phyloP scores from a whole-genome alignment of 208 protist genomes.

The Trypanosoma boissoni region DNA sequence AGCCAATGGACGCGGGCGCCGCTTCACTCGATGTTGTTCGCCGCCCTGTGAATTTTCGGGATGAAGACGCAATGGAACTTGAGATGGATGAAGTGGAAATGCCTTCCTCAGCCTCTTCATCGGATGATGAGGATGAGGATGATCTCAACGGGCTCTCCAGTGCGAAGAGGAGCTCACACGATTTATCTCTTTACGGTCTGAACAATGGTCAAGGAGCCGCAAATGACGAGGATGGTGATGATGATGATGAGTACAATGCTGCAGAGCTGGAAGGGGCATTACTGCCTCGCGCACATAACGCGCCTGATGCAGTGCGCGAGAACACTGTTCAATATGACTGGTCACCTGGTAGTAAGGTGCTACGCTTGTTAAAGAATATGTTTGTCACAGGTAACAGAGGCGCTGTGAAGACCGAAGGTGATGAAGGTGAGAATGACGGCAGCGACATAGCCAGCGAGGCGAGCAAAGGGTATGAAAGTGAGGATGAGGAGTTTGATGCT shows the following conservation, averaged over 20 bases:
- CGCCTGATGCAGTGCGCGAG: constrained; percentile 57
- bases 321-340: constrained; percentile 51
- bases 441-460: constrained; percentile 29
- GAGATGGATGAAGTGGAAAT: constrained; percentile 52
- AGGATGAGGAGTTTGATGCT: constrained; percentile 84
- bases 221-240: constrained; percentile 35
- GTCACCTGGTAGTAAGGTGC: constrained; percentile 35
- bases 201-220: constrained; percentile 26
- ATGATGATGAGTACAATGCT: constrained; percentile 30
- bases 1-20: constrained; percentile 66
- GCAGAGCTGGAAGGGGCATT: constrained; percentile 24
- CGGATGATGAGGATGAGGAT: constrained; percentile 47
- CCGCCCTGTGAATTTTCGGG: constrained; percentile 69
- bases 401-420: constrained; percentile 22
- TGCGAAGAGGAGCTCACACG: constrained; percentile 17
- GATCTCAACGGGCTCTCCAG: constrained; percentile 30
- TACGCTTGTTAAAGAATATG: constrained; percentile 85
- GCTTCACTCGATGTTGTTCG: constrained; percentile 58
- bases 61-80: constrained; percentile 86
- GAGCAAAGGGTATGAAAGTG: constrained; percentile 83
- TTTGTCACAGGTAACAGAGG: constrained; percentile 96
- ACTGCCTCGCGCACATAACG: constrained; percentile 61
- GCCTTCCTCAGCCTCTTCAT: constrained; percentile 16
- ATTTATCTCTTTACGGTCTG: constrained; percentile 27
- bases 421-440: constrained; percentile 41